Evolutionary conservation across 2,329 filamentous ascomycete species (phyloP).

Genomic region (Fusarium verticillioides): DNA sequence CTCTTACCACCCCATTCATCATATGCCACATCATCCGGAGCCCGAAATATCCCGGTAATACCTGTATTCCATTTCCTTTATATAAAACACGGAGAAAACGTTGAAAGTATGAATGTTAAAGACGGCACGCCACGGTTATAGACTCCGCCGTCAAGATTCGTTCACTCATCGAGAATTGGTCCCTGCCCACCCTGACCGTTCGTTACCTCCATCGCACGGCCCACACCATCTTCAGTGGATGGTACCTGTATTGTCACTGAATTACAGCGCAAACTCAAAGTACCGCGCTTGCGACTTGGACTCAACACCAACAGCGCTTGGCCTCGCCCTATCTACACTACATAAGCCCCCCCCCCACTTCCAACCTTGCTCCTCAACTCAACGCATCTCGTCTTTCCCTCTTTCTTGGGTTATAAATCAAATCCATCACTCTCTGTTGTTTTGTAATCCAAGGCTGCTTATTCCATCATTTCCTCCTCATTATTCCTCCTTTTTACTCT

Average conservation of each 20-base stretch:
- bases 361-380: conserved; percentile 22
- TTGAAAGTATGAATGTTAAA: neutral
- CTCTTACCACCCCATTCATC: conserved; percentile 10
- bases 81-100: neutral
- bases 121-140: conserved; percentile 24
- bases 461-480: neutral
- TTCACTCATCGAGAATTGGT: neutral
- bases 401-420: conserved; percentile 7
- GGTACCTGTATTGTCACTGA: neutral
- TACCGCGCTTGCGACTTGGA: conserved; percentile 18
- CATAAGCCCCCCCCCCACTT: conserved; percentile 31
- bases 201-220: conserved; percentile 33
- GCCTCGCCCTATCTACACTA: conserved; percentile 13
- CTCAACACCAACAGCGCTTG: conserved; percentile 37
- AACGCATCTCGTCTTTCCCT: neutral
- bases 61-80: neutral
- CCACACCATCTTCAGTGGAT: conserved; percentile 13
- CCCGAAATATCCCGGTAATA: conserved; percentile 25
- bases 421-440: conserved; percentile 17
- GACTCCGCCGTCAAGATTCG: neutral
- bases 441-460: conserved; percentile 12
- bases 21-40: conserved; percentile 16
- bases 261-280: neutral
- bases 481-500: too few relatives aligned
- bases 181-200: conserved; percentile 35